A percentile compares a stretch with the other conserved stretches of the same genome.
Evolutionary conservation across 148 eudicot genomes (phyloP).

Genomic region (Rhododendron henanense): DNA sequence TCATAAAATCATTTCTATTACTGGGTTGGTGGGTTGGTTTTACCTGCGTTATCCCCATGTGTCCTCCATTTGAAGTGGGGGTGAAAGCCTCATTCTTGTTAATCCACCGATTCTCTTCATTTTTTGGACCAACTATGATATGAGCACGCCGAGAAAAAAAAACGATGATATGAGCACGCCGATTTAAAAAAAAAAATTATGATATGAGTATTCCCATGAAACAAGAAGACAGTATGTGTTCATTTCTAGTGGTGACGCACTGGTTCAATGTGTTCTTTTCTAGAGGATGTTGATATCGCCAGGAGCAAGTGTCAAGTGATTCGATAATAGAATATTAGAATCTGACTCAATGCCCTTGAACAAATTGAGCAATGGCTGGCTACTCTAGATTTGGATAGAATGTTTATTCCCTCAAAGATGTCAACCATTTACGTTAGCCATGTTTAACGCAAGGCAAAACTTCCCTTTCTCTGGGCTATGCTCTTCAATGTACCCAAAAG

Average conservation of each 20-base stretch:
- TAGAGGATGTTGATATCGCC: not conserved
- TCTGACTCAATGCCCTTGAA: not conserved
- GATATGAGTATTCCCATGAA: too few relatives aligned
- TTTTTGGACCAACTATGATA: not conserved
- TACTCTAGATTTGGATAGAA: too few relatives aligned
- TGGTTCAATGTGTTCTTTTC: not conserved
- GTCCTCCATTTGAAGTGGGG: not conserved
- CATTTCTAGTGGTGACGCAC: too few relatives aligned
- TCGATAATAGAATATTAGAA: not conserved
- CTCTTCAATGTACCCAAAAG: too few relatives aligned
- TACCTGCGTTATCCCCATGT: not conserved
- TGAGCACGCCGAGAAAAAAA: not conserved
- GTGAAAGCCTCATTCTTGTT: not conserved
- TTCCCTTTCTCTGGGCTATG: too few relatives aligned
- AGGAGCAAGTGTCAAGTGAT: not conserved
- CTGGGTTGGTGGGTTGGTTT: not conserved
- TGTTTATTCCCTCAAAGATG: too few relatives aligned
- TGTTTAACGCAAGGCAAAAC: too few relatives aligned
- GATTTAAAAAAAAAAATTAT: too few relatives aligned
- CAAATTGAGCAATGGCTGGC: too few relatives aligned
- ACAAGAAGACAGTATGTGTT: not conserved
- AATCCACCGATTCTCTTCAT: too few relatives aligned
- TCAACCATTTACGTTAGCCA: too few relatives aligned
- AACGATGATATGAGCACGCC: not conserved
- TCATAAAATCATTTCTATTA: not conserved